Conservation (phyloP, 305 asterid genomes). For the Rubia balearica region DNA sequence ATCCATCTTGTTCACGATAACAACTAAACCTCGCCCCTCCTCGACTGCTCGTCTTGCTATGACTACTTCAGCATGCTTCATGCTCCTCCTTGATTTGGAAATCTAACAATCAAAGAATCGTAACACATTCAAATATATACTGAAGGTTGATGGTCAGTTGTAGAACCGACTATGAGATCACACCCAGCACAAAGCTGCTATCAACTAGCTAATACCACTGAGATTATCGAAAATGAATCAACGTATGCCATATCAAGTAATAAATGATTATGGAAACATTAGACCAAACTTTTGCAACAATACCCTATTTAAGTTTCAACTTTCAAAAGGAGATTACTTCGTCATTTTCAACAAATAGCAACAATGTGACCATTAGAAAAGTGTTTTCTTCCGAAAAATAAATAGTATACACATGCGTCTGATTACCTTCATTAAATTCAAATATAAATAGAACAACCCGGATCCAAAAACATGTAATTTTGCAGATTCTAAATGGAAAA, state of each 20-base stretch:
- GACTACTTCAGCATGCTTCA: conserved; percentile 93
- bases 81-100: conserved; percentile 56
- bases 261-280: neutral
- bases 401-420: neutral
- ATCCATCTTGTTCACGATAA: conserved; percentile 89
- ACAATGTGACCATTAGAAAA: neutral
- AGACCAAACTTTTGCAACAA: neutral
- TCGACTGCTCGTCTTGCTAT: conserved; percentile 91
- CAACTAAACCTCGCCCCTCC: conserved; percentile 89
- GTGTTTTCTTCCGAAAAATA: neutral
- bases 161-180: neutral
- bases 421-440: neutral
- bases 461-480: neutral
- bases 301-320: neutral
- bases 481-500: neutral
- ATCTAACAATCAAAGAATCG: conserved; percentile 38
- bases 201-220: neutral
- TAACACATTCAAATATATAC: neutral
- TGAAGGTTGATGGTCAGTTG: neutral
- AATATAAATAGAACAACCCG: neutral
- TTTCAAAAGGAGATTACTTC: neutral
- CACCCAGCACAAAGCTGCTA: neutral
- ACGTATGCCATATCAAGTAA: neutral
- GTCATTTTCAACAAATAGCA: neutral
- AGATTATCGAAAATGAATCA: neutral